Base-by-base conservation (phyloP, 2,329 filamentous ascomycete genomes). In the Teratosphaeria epicoccoides region DNA sequence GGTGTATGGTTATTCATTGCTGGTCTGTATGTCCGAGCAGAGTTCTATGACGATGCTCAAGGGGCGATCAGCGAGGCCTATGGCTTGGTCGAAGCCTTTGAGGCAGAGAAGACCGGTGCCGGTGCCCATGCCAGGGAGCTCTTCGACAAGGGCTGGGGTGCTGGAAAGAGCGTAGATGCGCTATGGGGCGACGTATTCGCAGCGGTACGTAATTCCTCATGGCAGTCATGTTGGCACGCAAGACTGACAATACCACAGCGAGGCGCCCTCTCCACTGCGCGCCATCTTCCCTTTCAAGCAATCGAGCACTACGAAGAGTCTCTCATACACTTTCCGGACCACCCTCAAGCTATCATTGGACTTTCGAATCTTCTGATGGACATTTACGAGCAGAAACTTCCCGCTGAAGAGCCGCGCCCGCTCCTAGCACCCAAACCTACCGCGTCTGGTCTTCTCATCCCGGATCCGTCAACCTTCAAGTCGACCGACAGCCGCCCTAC, bases 1-100 rank as follows among this genome's bases (percentile, higher is more conserved):
- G 85, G 84, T 58, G 83, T 96, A 26, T 98, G 93, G 93, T 75
- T 96, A 7, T 85, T 93, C 65, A 88, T 96, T 55, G 85, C 88
- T 2, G 85, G 85, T 0, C 83, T 97, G 57, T 98, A 97, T 65
- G 81, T 88, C 24, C 81, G 88, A 49, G 88, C 91, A 6, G 80
- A 79, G 7, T 82, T 94, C 73, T 81, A 82, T 51, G 84, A 90
- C 20, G 91, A 97, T 66, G 83, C 87, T 11, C 81, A 80, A 59
- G 87, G 84, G 49, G 88, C 91, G 6, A 80, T 90, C 24, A 77
- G 82, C 10, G 93, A 97, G 73, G 93, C 91, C 1, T 77, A 82
- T 53, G 87, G 86, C 63, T 76, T 95, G 29, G 83, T 88, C 1
- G 76, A 84, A 57, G 73, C 71, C 0, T 76, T 95, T 10, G 88